phyloP scores from a whole-genome alignment of 1,139 yeast species.

The Yamadazyma membranifaciens region DNA sequence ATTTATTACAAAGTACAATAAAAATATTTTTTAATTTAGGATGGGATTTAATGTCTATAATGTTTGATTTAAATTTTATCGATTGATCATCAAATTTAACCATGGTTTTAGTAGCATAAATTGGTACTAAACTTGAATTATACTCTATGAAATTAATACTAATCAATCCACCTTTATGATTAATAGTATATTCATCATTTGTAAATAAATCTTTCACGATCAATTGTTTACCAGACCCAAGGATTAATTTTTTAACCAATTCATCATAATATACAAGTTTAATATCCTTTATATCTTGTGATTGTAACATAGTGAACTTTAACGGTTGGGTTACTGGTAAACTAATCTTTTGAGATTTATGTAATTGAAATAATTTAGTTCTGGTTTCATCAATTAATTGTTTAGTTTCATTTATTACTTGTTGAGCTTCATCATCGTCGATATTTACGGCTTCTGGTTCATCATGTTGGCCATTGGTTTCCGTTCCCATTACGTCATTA shows the following conservation, averaged over 20 bases:
- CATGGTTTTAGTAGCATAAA: constrained; percentile 20
- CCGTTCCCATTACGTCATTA: constrained; percentile 3
- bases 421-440: background rate
- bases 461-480: constrained; percentile 5
- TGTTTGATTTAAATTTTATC: constrained; percentile 12
- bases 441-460: background rate
- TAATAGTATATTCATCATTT: constrained; percentile 12
- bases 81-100: constrained; percentile 17
- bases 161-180: constrained; percentile 17
- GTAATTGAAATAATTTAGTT: constrained; percentile 37
- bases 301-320: constrained; percentile 6
- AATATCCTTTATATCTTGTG: constrained; percentile 12
- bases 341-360: constrained; percentile 40
- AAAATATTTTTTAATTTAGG: constrained; percentile 14
- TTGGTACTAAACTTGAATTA: constrained; percentile 15
- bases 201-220: constrained; percentile 19
- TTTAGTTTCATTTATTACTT: constrained; percentile 5
- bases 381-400: constrained; percentile 32
- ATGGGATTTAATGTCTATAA: constrained; percentile 27
- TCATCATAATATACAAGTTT: constrained; percentile 15
- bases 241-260: constrained; percentile 14
- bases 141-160: constrained; percentile 16
- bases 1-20: constrained; percentile 9
- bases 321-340: constrained; percentile 24
- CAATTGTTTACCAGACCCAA: constrained; percentile 25